Conservation (phyloP, 306 rosid genomes). For the Astragalus membranaceus region DNA sequence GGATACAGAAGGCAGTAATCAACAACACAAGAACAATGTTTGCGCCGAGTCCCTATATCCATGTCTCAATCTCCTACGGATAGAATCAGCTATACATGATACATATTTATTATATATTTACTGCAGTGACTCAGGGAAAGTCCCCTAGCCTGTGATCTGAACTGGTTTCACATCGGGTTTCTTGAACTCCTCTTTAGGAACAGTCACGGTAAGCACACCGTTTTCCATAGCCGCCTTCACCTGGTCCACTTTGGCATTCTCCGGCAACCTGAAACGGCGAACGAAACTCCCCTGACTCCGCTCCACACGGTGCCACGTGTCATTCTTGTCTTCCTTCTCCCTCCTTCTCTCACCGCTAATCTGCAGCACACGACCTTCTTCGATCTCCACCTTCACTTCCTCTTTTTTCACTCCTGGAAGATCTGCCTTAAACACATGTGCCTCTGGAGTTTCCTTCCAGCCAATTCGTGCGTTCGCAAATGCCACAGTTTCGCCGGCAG, state of each 20-base stretch:
- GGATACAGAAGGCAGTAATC: too few species aligned
- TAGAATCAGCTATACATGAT: too few species aligned
- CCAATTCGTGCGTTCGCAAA: conserved; percentile 29
- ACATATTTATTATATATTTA: too few species aligned
- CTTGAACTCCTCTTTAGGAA: conserved; percentile 25
- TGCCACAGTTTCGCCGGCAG: neutral
- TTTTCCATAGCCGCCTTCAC: conserved; percentile 31
- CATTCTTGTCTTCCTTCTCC: conserved; percentile 35
- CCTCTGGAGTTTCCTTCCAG: conserved; percentile 40
- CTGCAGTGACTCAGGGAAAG: too few species aligned
- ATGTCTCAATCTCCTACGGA: too few species aligned
- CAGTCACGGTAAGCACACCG: conserved; percentile 34
- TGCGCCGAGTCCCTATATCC: too few species aligned
- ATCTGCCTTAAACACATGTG: conserved; percentile 34
- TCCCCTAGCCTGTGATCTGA: conserved; percentile 29
- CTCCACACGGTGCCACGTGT: conserved; percentile 34
- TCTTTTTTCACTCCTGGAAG: conserved; percentile 32
- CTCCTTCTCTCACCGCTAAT: conserved; percentile 29
- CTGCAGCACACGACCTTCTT: conserved; percentile 30
- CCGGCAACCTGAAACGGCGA: conserved; percentile 37
- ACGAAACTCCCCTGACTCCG: conserved; percentile 30
- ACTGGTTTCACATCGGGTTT: conserved; percentile 24
- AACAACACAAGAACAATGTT: too few species aligned
- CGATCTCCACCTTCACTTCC: conserved; percentile 35
- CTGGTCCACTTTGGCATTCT: conserved; percentile 27